Evolutionary conservation across 495 filamentous ascomycete species (phyloP), one percentile per base, ranked within the genome.

Genomic region (Penicillium cinerascens): DNA sequence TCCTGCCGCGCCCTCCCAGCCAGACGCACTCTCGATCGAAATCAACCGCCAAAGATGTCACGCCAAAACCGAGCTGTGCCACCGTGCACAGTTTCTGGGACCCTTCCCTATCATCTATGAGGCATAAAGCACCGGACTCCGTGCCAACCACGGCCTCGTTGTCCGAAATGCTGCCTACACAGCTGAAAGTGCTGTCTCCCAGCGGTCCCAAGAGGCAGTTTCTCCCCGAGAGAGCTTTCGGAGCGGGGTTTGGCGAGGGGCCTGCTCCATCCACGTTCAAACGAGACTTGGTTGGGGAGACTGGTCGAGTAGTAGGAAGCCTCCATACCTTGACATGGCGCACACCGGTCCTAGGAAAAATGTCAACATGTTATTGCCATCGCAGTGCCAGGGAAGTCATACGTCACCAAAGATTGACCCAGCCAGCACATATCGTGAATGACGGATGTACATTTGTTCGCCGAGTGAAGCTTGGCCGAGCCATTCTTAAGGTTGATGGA

Each of bases 291-390:
- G 72, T 63, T 0, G 76, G 77, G 13, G 78, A 78, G 10, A 61
- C 71, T 44, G 73, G 56, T 59, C 65, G 63, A 11, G 56, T 64
- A 9, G 89, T 86, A 26, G 92, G 88, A 16, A 91, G 80, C 56
- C 87, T 80, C 93, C 93, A 98, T 26, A 95, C 81, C 67, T 97
- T 98, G 59, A 96, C 83, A 74, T 97, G 91, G 44, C 93, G 83
- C 40, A 92, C 87, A 16, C 93, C 93, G 22, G 89, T 79, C 11
- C 25, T 85, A 91, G 41, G 38, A 27, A 42, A 39, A 33, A 27
- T 17, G 39, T 66, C 38, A 64, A 55, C 48, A 10, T 11, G 29
- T 1, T 3, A 3, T 15, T 33, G 2, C 10, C 2, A 11, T 33
- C 1, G 29, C 13, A 13, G 4, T 13, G 3, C 29, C 8, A n/a